Evolutionary conservation across 495 filamentous ascomycete genomes (phyloP), one percentile per base, ranked within the genome.

Genomic region (Monascus purpureus): DNA sequence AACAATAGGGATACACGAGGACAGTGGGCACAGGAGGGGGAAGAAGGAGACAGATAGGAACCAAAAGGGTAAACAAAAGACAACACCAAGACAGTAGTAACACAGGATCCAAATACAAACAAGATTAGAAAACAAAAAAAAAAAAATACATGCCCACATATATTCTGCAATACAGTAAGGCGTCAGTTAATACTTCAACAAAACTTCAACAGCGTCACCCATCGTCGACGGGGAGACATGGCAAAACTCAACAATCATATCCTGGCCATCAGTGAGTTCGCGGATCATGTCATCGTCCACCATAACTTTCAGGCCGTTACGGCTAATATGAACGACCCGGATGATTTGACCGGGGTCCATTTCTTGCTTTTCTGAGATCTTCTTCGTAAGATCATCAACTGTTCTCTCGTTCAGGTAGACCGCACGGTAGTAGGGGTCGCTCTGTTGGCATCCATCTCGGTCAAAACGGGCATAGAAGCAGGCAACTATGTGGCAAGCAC

Each of bases 211-310:
- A 4, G 44, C 36, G 6, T 54, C 42, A 3, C 42, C 26, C 6
- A 39, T 22, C 34, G 3, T 46, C 34, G 35, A 28, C 9, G 17
- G 35, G 1, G 47, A 40, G n/a, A 46, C 24, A 30, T 73, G 63
- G 26, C 49, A 51, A 40, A 79, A 67, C 43, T 78, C 75, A 32
- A 68, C 70, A 18, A 68, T 66, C 76, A 97, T 87, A 45, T 94
- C 88, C 46, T 95, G 83, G 6, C 87, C 85, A 56, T 97, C 90
- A 0, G 75, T 67, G 11, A 96, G 64, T 50, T 86, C 79, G n/a
- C 70, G 70, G 13, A 97, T 74, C 17, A 90, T 75, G 29, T 94
- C 85, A 39, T 97, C 82, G 50, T 97, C 90, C 32, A 96, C 66
- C 49, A 87, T 74, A 28, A 97, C 77, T 40, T 80, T 72, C 3